Evolutionary conservation across 2,329 filamentous ascomycete species (phyloP).

Genomic region (Didymella pinodella): DNA sequence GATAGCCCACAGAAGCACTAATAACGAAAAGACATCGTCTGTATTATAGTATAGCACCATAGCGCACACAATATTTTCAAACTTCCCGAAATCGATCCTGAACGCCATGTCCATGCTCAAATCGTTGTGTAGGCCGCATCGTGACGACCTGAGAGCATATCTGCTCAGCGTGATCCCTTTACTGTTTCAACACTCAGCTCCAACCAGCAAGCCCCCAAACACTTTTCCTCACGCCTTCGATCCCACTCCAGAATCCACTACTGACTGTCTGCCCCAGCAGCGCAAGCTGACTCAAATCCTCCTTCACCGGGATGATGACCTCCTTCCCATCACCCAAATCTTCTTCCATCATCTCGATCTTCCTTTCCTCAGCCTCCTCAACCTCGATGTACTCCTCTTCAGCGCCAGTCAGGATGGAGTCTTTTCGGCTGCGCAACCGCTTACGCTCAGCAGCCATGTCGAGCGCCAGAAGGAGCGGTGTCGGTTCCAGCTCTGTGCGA

Average conservation of each 20-base stretch:
- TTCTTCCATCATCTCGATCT: background rate
- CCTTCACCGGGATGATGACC: conserved; percentile 15
- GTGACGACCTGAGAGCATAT: background rate
- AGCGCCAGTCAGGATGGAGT: conserved; percentile 10
- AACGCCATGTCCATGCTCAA: background rate
- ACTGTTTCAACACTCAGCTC: background rate
- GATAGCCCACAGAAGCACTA: background rate
- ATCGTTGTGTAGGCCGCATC: no score
- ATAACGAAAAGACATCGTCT: conserved; percentile 13
- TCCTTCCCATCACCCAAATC: conserved; percentile 7
- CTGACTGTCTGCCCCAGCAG: conserved; percentile 6
- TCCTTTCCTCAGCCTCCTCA: background rate
- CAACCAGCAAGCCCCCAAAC: conserved; percentile 20
- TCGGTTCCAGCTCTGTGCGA: conserved; percentile 15
- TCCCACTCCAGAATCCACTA: conserved; percentile 10
- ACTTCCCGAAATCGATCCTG: background rate
- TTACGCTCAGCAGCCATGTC: conserved; percentile 19
- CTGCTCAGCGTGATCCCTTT: background rate
- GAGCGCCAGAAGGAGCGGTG: conserved; percentile 15
- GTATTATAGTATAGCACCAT: conserved; percentile 14
- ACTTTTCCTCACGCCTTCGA: conserved; percentile 18
- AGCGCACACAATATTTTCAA: conserved; percentile 5
- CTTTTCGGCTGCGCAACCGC: conserved; percentile 2
- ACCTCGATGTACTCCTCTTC: background rate
- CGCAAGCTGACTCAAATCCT: conserved; percentile 16